phyloP scores from a whole-genome alignment of 192 early-diverging fungal genomes.

The Backusella luteola region DNA sequence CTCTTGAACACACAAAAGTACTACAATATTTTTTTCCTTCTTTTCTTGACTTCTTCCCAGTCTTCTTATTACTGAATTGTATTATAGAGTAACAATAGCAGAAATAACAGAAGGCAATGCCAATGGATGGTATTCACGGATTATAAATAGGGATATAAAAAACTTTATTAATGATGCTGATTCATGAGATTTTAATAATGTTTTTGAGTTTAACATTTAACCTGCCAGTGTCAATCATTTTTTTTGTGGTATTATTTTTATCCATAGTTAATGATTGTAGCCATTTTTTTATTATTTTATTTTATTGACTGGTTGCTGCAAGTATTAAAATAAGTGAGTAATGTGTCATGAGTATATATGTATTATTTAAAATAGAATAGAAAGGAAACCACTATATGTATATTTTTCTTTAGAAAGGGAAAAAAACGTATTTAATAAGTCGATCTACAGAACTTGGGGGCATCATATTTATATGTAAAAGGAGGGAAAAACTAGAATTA shows the following conservation, averaged over 20 bases:
- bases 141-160: background rate
- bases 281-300: background rate
- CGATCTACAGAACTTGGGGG: background rate
- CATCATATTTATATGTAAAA: slow-evolving; percentile 7
- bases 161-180: background rate
- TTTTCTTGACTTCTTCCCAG: background rate
- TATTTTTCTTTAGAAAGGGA: background rate
- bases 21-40: background rate
- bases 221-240: background rate
- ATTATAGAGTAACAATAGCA: background rate
- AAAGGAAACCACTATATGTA: background rate
- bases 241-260: background rate
- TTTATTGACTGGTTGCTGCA: background rate
- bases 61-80: background rate
- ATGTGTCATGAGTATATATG: background rate
- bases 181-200: background rate
- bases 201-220: background rate
- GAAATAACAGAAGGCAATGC: background rate
- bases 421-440: slow-evolving; percentile 1
- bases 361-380: background rate
- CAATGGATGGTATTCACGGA: background rate
- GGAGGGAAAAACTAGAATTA: background rate
- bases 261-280: background rate
- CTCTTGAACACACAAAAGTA: background rate
- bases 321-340: background rate